Conservation (phyloP, 352 stramenopile species). For the Phytophthora cryptogea region DNA sequence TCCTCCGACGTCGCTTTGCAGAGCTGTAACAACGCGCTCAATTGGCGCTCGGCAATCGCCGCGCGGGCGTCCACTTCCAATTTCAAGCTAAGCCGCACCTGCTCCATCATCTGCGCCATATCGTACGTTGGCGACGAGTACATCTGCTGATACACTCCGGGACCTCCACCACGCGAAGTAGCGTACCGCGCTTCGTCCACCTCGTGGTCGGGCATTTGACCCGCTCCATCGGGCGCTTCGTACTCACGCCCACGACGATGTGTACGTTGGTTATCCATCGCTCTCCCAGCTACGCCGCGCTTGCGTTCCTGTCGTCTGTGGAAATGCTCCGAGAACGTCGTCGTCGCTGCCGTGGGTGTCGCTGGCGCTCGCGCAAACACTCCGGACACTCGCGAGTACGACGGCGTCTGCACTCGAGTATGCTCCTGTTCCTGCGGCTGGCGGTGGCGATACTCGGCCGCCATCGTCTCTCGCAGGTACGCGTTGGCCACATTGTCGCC, state of each 20-base stretch:
- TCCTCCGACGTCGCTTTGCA: slow-evolving; percentile 80
- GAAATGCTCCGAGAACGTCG: slow-evolving; percentile 56
- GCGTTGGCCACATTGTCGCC: slow-evolving; percentile 35
- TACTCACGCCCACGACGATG: slow-evolving; percentile 25
- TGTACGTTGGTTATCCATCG: slow-evolving; percentile 40
- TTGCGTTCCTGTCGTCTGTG: slow-evolving; percentile 56
- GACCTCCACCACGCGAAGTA: background rate
- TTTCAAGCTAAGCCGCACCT: slow-evolving; percentile 81
- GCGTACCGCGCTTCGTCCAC: slow-evolving; percentile 10
- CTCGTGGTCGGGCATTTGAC: slow-evolving; percentile 25
- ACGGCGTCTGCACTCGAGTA: slow-evolving; percentile 15
- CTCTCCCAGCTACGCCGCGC: slow-evolving; percentile 11
- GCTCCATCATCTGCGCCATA: slow-evolving; percentile 86
- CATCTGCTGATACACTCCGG: slow-evolving; percentile 41
- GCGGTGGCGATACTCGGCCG: slow-evolving; percentile 21
- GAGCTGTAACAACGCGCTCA: slow-evolving; percentile 74
- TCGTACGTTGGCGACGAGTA: slow-evolving; percentile 78
- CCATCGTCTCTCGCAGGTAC: slow-evolving; percentile 49
- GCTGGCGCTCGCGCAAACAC: slow-evolving; percentile 17
- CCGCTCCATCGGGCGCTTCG: slow-evolving; percentile 18
- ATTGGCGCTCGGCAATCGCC: slow-evolving; percentile 74
- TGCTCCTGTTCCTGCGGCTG: slow-evolving; percentile 10
- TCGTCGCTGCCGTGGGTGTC: slow-evolving; percentile 5
- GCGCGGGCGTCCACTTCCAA: slow-evolving; percentile 80
- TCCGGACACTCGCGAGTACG: slow-evolving; percentile 25